Evolutionary conservation across 257 asterid genomes (phyloP).

Genomic region (Solanum dulcamara): DNA sequence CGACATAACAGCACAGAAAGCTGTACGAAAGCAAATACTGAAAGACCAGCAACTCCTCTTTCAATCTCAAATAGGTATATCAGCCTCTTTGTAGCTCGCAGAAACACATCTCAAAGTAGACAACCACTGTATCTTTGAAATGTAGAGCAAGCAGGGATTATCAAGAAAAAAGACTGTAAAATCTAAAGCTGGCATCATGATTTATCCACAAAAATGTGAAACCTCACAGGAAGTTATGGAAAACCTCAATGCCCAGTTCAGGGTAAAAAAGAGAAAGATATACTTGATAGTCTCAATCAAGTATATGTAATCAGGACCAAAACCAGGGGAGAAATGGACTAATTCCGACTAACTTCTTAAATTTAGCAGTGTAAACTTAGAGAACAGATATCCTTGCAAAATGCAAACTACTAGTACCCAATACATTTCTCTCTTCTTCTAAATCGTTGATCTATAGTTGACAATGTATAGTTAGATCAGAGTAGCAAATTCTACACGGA

Average conservation of each 20-base stretch:
- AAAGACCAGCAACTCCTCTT: neutral
- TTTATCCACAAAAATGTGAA: neutral
- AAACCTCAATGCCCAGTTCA: neutral
- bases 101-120: neutral
- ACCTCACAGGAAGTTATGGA: neutral
- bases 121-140: neutral
- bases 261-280: neutral
- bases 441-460: neutral
- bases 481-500: neutral
- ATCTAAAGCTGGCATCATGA: neutral
- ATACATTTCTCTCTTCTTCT: neutral
- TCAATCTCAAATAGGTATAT: neutral
- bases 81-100: neutral
- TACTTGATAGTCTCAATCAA: neutral
- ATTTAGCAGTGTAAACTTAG: neutral
- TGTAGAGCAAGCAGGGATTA: neutral
- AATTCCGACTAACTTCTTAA: neutral
- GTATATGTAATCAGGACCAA: neutral
- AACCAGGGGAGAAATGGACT: neutral
- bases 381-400: neutral
- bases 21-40: neutral
- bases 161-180: neutral
- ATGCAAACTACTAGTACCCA: neutral
- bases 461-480: neutral
- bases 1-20: neutral